Evolutionary conservation across 768 basidiomycete species (phyloP), one percentile per base, ranked within the genome.

Genomic region (Fomitopsis serialis): DNA sequence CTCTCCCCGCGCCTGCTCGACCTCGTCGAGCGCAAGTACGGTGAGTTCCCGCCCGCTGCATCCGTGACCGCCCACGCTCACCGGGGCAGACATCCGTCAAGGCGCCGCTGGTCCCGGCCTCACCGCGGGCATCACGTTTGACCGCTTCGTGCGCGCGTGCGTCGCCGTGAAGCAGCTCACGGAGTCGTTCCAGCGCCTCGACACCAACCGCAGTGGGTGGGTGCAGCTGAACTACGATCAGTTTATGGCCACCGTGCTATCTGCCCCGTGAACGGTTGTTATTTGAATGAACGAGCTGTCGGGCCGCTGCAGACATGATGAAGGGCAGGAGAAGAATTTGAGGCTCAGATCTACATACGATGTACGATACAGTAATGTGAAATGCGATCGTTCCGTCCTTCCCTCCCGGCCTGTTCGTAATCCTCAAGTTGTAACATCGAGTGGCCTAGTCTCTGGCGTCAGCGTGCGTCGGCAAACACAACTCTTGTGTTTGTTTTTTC

Each of bases 81-180:
- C 62, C 60, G 70, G 72, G 75, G 73, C 74, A 81, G 80, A 80
- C 68, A 67, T 77, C 23, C 40, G 55, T 58, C 78, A 81, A 88
- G 85, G 80, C 37, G 68, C 75, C 36, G 7, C 51, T 51, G 50
- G 48, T 42, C 54, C 48, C 23, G 54, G 55, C 36, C 66, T 73
- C 2, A 56, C 59, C n/a, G 71, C 77, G 0, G 88, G 88, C 0
- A 89, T 92, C 71, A 79, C 83, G 4, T 92, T 92, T 62, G 91
- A 92, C 66, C 85, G 89, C 58, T 92, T 92, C 73, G 86, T 92
- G 23, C 81, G 90, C 52, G 88, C 87, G 22, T 92, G 90, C 60
- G 90, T 93, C 54, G 85, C 82, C 11, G 78, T 90, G 55, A 89
- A 87, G 72, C 86, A 89, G 65, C 73, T 89, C 59, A 81, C 78